Evolutionary conservation across 2,329 filamentous ascomycete species (phyloP).

Genomic region (Colletotrichum tofieldiae): DNA sequence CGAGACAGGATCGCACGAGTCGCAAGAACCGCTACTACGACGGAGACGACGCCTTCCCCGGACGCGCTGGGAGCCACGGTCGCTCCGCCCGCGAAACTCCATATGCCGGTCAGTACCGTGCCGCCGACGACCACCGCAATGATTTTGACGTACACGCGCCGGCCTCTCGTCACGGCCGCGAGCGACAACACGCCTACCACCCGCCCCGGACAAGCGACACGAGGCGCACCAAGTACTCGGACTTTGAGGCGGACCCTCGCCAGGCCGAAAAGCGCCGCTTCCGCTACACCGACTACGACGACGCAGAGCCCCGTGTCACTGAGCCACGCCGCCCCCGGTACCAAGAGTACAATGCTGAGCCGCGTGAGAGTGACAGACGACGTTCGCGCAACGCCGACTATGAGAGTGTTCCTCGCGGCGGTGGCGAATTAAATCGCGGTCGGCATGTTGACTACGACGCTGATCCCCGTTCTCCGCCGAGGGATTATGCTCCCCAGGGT

Average conservation of each 20-base stretch:
- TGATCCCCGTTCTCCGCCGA: not conserved
- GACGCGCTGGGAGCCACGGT: constrained; percentile 29
- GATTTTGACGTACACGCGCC: constrained; percentile 21
- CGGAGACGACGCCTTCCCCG: constrained; percentile 10
- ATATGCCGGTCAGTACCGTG: not conserved
- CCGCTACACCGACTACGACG: constrained; percentile 30
- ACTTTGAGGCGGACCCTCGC: constrained; percentile 24
- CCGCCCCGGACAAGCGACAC: constrained; percentile 43
- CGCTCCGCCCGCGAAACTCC: constrained; percentile 1
- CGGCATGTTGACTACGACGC: constrained; percentile 1
- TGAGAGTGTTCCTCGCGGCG: constrained; percentile 2
- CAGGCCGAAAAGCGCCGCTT: not conserved
- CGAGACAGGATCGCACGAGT: constrained; percentile 8
- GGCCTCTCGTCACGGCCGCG: constrained; percentile 28
- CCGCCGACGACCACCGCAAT: constrained; percentile 13
- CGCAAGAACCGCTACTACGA: constrained; percentile 16
- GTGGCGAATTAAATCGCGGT: not conserved
- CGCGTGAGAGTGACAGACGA: constrained; percentile 10
- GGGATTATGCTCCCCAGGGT: not conserved
- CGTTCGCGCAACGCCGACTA: constrained; percentile 18
- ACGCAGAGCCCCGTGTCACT: constrained; percentile 5
- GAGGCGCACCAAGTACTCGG: constrained; percentile 34
- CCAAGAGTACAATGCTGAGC: constrained; percentile 2
- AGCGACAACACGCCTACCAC: constrained; percentile 37
- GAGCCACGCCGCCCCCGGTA: constrained; percentile 4